These are phyloP conservation scores for Mycena polygramma DNA, from an alignment of 768 basidiomycete genomes.

Conservation along the genomic window DNA sequence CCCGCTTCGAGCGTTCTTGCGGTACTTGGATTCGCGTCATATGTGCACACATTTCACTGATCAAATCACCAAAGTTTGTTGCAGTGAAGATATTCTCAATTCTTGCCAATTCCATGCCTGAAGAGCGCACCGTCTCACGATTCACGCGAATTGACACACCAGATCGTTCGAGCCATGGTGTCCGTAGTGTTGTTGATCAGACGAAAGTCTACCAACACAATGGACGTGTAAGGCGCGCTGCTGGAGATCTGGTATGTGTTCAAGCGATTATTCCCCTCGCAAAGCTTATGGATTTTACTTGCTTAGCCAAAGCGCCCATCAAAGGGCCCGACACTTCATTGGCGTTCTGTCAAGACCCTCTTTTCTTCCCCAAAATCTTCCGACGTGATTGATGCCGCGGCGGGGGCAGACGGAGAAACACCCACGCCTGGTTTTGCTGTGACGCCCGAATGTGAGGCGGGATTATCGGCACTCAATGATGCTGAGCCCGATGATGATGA, in stretches of 20 bases:
- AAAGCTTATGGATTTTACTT: background rate
- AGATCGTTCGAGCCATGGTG: slow-evolving; percentile 4
- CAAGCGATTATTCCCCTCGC: background rate
- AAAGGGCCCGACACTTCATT: too few relatives aligned
- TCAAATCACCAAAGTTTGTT: slow-evolving; percentile 31
- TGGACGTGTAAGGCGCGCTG: background rate
- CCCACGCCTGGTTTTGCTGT: too few relatives aligned
- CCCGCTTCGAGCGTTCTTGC: slow-evolving; percentile 2
- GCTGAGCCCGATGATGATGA: too few relatives aligned
- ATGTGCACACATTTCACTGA: background rate
- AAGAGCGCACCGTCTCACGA: slow-evolving; percentile 41
- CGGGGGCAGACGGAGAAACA: too few relatives aligned
- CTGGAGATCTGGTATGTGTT: too few relatives aligned
- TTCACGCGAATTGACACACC: slow-evolving; percentile 40
- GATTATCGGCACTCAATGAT: too few relatives aligned
- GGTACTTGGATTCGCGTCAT: background rate
- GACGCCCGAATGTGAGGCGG: too few relatives aligned
- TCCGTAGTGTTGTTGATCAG: slow-evolving; percentile 2
- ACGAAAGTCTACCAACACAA: slow-evolving; percentile 13
- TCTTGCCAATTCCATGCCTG: slow-evolving; percentile 34
- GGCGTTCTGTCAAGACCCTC: too few relatives aligned
- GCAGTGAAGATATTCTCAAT: slow-evolving; percentile 35
- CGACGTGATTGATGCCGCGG: too few relatives aligned
- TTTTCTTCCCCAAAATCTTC: too few relatives aligned
- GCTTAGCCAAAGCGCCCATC: too few relatives aligned